Evolutionary conservation across 257 asterid genomes (phyloP).

Genomic region (Mentha longifolia): DNA sequence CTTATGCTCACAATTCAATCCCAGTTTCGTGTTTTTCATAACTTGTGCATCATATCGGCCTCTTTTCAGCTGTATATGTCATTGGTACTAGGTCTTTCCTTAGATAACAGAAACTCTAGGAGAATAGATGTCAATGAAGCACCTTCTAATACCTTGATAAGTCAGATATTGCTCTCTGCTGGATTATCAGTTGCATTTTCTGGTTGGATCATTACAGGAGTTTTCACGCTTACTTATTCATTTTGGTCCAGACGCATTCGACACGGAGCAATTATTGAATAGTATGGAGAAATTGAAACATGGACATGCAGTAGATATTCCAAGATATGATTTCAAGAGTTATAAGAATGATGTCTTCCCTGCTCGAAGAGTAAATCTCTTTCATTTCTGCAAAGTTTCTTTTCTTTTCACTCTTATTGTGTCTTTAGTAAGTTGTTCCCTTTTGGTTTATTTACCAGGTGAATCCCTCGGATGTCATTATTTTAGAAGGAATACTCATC

Average conservation of each 20-base stretch:
- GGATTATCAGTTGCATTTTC: constrained; percentile 28
- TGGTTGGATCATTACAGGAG: constrained; percentile 23
- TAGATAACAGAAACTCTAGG: constrained; percentile 25
- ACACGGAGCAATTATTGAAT: constrained; percentile 70
- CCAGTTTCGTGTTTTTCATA: constrained; percentile 6
- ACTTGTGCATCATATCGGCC: not conserved
- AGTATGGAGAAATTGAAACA: constrained; percentile 77
- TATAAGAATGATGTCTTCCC: constrained; percentile 75
- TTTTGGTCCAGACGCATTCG: constrained; percentile 75
- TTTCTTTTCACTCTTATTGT: not conserved
- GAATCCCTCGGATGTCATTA: constrained; percentile 96
- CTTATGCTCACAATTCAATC: constrained; percentile 16
- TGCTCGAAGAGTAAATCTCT: constrained; percentile 73
- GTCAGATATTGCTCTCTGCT: constrained; percentile 20
- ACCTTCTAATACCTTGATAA: constrained; percentile 19
- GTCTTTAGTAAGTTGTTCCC: constrained; percentile 16
- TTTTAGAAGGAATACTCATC: constrained; percentile 95
- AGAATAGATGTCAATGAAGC: constrained; percentile 24
- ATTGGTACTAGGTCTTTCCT: constrained; percentile 22
- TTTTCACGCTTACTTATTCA: constrained; percentile 28
- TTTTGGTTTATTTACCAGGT: constrained; percentile 61
- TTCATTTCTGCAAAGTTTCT: not conserved
- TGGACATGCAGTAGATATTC: constrained; percentile 91
- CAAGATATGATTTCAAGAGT: constrained; percentile 92
- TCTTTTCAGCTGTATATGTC: constrained; percentile 23